Base-by-base conservation (phyloP, 2,329 filamentous ascomycete genomes). In the Sporothrix globosa region DNA sequence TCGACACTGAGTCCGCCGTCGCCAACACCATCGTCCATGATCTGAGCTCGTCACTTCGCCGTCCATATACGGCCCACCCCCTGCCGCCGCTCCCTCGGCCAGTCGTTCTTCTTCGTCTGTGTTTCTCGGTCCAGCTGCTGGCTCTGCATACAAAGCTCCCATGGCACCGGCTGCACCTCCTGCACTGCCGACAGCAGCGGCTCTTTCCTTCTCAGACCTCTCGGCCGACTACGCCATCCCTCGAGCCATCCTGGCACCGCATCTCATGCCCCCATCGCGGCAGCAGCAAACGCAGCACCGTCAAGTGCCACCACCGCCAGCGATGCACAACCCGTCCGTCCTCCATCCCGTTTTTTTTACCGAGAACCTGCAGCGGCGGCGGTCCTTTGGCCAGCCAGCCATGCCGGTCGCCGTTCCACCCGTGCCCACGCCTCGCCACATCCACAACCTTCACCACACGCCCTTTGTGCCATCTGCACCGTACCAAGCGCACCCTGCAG, bases 291-390 rank as follows among this genome's bases (percentile, higher is more conserved):
- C 24, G 7, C 69, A 65, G 27, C 56, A 48, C 14, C 58, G 5
- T 10, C 70, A 21, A 19, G 30, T 39, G 30, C 58, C 54, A 30
- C 67, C n/a, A 30, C 41, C 54, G 5, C 24, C 61, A 1, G 17
- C 48, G 6, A 24, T 30, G 19, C 86, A 85, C 76, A 84, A 91
- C 77, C 82, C 87, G 11, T 87, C 91, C 1, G 83, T 83, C 52
- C 81, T 87, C 34, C 91, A 94, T 74, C 91, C 91, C 0, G 91
- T 92, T 1, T 94, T 94, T 80, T 93, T 93, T 80, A 91, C 90
- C 0, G 82, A 87, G 41, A 83, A 84, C 67, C 80, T 92, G 67
- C 85, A 85, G 71, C 86, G 84, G 75, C 61, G 70, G n/a, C 63
- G 60, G 27, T 53, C 70, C 34, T 69, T 54, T 44, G 48, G 44